Conservation (phyloP, 2,329 filamentous ascomycete genomes). For the Penicillium occitanis region DNA sequence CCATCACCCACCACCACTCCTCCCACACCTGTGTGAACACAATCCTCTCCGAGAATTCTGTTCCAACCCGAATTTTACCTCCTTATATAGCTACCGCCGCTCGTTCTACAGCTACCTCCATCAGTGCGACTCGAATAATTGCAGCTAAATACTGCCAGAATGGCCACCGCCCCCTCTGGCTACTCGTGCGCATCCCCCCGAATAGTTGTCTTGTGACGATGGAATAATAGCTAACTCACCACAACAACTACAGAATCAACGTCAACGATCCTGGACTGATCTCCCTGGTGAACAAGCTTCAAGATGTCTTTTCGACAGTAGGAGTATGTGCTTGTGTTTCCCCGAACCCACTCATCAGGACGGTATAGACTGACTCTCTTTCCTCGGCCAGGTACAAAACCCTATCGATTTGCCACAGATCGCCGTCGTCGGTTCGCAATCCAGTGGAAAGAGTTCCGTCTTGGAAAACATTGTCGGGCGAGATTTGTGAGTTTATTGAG, state of each 20-base stretch:
- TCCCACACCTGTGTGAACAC: constrained; percentile 1
- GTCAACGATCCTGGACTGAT: constrained; percentile 70
- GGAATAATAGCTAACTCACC: not conserved
- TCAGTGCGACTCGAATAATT: constrained; percentile 12
- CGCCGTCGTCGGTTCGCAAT: constrained; percentile 96
- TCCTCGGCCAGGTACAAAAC: constrained; percentile 74
- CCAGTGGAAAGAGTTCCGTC: constrained; percentile 98
- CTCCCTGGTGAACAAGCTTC: constrained; percentile 94
- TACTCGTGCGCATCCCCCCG: constrained; percentile 42
- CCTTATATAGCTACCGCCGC: not conserved
- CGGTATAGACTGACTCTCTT: constrained; percentile 19
- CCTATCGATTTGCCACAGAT: constrained; percentile 99
- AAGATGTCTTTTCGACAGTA: constrained; percentile 98
- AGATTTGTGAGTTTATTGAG: constrained; percentile 77
- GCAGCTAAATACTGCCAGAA: constrained; percentile 20
- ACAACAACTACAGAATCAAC: constrained; percentile 57
- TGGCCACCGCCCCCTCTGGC: constrained; percentile 21
- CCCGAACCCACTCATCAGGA: not conserved
- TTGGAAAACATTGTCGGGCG: constrained; percentile 97
- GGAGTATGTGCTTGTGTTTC: constrained; percentile 58
- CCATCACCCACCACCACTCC: constrained; percentile 1
- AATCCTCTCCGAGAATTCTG: constrained; percentile 5
- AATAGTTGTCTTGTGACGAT: constrained; percentile 20
- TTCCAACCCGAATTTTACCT: not conserved
- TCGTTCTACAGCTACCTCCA: constrained; percentile 24